Evolutionary conservation across 352 stramenopile genomes (phyloP).

Genomic region (Hyaloperonospora brassicae): DNA sequence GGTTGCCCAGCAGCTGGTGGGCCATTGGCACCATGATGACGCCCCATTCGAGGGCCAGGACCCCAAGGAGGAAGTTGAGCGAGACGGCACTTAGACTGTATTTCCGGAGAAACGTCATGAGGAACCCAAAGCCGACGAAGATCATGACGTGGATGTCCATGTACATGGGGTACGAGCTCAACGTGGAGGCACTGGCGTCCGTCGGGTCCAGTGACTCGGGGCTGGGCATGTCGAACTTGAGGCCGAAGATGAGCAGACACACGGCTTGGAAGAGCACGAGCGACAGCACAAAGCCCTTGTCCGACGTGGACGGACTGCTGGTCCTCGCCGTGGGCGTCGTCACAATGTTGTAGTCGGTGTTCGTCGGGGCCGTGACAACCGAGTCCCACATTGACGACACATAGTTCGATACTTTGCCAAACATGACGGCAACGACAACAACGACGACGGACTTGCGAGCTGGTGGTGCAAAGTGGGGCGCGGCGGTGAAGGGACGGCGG

Average conservation of each 20-base stretch:
- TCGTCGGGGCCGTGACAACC: slow-evolving; percentile 2
- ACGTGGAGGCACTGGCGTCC: slow-evolving; percentile 3
- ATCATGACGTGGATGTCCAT: slow-evolving; percentile 84
- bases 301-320: background rate
- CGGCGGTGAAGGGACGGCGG: too few species aligned
- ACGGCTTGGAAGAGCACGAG: slow-evolving; percentile 9
- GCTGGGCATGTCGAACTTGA: slow-evolving; percentile 18
- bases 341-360: slow-evolving; percentile 12
- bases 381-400: slow-evolving; percentile 16
- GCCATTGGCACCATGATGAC: slow-evolving; percentile 57
- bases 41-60: slow-evolving; percentile 58
- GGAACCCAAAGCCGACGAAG: slow-evolving; percentile 81
- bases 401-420: slow-evolving; percentile 10
- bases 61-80: slow-evolving; percentile 73
- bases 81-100: slow-evolving; percentile 72
- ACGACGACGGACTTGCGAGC: background rate
- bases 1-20: slow-evolving; percentile 41
- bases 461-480: slow-evolving; percentile 1
- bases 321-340: slow-evolving; percentile 5
- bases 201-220: slow-evolving; percentile 4
- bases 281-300: slow-evolving; percentile 13
- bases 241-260: slow-evolving; percentile 16
- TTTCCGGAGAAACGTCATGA: slow-evolving; percentile 84
- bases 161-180: slow-evolving; percentile 36
- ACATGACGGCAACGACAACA: slow-evolving; percentile 4